Percentiles rank a stretch among this genome's conserved stretches.
phyloP scores from a whole-genome alignment of 192 early-diverging fungal genomes.

The Gryganskiella cystojenkinii region DNA sequence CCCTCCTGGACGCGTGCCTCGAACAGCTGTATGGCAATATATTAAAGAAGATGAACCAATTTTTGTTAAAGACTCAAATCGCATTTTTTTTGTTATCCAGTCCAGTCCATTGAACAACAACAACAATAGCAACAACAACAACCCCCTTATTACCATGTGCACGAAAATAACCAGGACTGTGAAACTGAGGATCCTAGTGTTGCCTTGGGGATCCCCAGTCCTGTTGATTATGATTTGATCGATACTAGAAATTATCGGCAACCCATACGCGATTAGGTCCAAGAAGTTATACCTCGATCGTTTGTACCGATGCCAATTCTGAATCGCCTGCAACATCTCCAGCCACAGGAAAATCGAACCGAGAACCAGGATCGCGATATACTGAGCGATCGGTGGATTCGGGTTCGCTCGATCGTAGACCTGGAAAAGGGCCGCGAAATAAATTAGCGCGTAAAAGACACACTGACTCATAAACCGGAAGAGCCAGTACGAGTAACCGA shows the following conservation, averaged over 20 bases:
- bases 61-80: neutral
- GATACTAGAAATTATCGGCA: conserved; percentile 12
- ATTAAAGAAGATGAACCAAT: neutral
- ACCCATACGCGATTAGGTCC: conserved; percentile 2
- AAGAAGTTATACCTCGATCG: conserved; percentile 21
- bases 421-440: neutral
- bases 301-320: conserved; percentile 3
- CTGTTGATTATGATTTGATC: conserved; percentile 5
- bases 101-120: neutral
- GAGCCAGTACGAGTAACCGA: conserved; percentile 2
- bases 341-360: conserved; percentile 11
- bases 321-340: conserved; percentile 12
- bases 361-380: conserved; percentile 12
- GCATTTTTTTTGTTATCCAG: too few relatives aligned
- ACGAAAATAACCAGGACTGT: conserved; percentile 14
- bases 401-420: neutral
- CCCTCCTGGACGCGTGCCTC: conserved; percentile 8
- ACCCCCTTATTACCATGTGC: conserved; percentile 10
- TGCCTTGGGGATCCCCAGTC: neutral
- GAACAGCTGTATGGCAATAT: too few relatives aligned
- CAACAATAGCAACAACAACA: neutral
- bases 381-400: neutral
- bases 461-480: conserved; percentile 2
- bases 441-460: neutral
- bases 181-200: conserved; percentile 23